Conservation (phyloP, 1,284 basidiomycete genomes). For the Microbotryomycetes sp. region DNA sequence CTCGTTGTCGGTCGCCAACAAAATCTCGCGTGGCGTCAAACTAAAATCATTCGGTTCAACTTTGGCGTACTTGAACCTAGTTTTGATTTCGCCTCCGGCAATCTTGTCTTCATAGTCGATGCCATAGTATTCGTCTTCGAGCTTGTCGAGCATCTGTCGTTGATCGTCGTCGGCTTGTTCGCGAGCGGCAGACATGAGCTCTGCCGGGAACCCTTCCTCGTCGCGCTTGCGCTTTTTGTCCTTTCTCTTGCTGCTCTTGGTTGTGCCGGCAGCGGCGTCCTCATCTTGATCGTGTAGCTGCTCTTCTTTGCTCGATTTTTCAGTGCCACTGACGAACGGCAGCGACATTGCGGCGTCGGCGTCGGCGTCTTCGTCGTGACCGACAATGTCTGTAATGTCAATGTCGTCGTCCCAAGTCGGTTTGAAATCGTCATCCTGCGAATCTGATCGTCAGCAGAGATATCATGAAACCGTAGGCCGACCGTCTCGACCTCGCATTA, state of each 20-base stretch:
- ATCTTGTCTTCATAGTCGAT: conserved; percentile 97
- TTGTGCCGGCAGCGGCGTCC: conserved; percentile 24
- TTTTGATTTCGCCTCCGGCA: conserved; percentile 78
- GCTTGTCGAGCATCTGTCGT: conserved; percentile 56
- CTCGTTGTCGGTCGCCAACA: conserved; percentile 86
- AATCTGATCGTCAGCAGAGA: neutral
- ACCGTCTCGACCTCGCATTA: too few relatives aligned
- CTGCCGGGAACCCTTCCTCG: conserved; percentile 29
- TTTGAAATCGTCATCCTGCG: conserved; percentile 54
- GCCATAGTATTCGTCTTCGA: conserved; percentile 82
- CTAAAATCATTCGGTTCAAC: conserved; percentile 62
- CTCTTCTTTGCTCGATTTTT: conserved; percentile 46
- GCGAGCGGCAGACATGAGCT: conserved; percentile 21
- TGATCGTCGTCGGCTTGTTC: conserved; percentile 39
- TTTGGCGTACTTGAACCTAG: conserved; percentile 84
- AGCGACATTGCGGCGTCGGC: conserved; percentile 29
- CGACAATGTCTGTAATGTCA: conserved; percentile 62
- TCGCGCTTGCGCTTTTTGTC: conserved; percentile 57
- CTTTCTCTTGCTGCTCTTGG: conserved; percentile 9
- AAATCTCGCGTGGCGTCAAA: conserved; percentile 76
- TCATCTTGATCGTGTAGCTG: conserved; percentile 50
- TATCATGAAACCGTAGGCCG: neutral
- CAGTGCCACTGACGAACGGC: conserved; percentile 33
- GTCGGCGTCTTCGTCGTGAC: conserved; percentile 42
- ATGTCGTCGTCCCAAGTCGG: conserved; percentile 86